These are phyloP conservation scores for Clathrospora elynae DNA, from an alignment of 2,329 filamentous ascomycete genomes.

Conservation along the genomic window DNA sequence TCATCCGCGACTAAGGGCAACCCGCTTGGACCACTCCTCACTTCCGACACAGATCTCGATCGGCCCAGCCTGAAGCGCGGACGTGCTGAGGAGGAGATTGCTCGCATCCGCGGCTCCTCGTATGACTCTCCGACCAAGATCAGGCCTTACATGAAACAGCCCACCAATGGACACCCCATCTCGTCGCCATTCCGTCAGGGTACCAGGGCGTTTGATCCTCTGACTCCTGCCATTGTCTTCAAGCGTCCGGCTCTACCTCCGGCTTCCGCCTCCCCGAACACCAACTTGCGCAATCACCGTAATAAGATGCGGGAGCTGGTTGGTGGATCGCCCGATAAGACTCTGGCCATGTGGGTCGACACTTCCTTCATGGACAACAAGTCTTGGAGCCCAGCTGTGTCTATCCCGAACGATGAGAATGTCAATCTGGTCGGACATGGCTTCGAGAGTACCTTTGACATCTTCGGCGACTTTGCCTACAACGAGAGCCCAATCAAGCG, in stretches of 20 bases:
- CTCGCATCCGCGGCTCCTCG: slow-evolving; percentile 86
- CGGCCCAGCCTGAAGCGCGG: slow-evolving; percentile 83
- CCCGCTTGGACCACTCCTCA: slow-evolving; percentile 67
- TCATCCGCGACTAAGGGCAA: slow-evolving; percentile 82
- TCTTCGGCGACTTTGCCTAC: slow-evolving; percentile 61
- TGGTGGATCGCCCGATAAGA: slow-evolving; percentile 71
- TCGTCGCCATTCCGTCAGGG: slow-evolving; percentile 51
- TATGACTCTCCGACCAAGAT: slow-evolving; percentile 86
- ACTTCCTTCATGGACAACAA: slow-evolving; percentile 51
- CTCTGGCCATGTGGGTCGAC: slow-evolving; percentile 58
- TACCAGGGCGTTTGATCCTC: slow-evolving; percentile 55
- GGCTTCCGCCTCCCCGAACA: slow-evolving; percentile 87
- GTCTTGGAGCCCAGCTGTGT: slow-evolving; percentile 69
- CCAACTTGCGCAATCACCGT: slow-evolving; percentile 86
- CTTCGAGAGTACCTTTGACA: slow-evolving; percentile 63
- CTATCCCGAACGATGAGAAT: slow-evolving; percentile 63
- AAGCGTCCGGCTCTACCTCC: slow-evolving; percentile 68
- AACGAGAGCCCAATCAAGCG: slow-evolving; percentile 69
- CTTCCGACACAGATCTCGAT: slow-evolving; percentile 74
- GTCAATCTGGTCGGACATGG: slow-evolving; percentile 57
- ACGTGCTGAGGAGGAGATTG: slow-evolving; percentile 94
- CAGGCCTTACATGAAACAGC: slow-evolving; percentile 60
- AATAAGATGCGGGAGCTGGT: slow-evolving; percentile 81
- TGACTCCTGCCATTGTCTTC: slow-evolving; percentile 85
- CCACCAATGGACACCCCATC: slow-evolving; percentile 37